These are phyloP conservation scores for Fusarium albidum DNA, from an alignment of 2,329 filamentous ascomycete species.

Conservation along the genomic window DNA sequence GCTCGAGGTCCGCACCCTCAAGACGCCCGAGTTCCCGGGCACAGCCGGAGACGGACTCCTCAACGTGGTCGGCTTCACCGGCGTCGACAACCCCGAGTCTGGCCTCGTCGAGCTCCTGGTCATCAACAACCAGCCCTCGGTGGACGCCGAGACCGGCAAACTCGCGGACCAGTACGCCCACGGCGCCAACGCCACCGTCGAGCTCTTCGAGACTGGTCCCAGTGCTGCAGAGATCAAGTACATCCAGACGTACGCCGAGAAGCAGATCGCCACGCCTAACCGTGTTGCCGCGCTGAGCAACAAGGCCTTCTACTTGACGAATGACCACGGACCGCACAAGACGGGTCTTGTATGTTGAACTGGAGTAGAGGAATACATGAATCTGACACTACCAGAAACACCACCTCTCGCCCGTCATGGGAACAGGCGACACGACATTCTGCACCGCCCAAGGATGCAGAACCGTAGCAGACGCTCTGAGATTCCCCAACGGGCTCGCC, in stretches of 20 bases:
- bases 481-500: slow-evolving; percentile 45
- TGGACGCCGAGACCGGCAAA: slow-evolving; percentile 12
- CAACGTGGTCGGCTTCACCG: slow-evolving; percentile 43
- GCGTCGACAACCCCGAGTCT: slow-evolving; percentile 33
- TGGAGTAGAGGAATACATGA: accelerated
- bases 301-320: slow-evolving; percentile 26
- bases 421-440: slow-evolving; percentile 40
- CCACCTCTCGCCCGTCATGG: slow-evolving; percentile 34
- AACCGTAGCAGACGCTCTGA: slow-evolving; percentile 29
- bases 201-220: slow-evolving; percentile 21
- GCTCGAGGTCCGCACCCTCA: slow-evolving; percentile 36
- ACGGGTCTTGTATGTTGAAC: slow-evolving; percentile 13
- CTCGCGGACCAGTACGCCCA: slow-evolving; percentile 14
- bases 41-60: slow-evolving; percentile 43
- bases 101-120: slow-evolving; percentile 24
- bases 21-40: slow-evolving; percentile 41
- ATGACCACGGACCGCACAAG: slow-evolving; percentile 33
- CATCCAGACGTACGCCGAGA: slow-evolving; percentile 24
- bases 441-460: slow-evolving; percentile 37
- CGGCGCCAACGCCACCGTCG: slow-evolving; percentile 29
- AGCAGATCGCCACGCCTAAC: slow-evolving; percentile 31
- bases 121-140: slow-evolving; percentile 28
- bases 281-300: slow-evolving; percentile 24
- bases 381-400: slow-evolving; percentile 18
- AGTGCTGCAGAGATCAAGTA: slow-evolving; percentile 22